A percentile compares a stretch with the other conserved stretches of the same genome.
Evolutionary conservation across 2,329 filamentous ascomycete genomes (phyloP).

Genomic region (Lasiodiplodia gonubiensis): DNA sequence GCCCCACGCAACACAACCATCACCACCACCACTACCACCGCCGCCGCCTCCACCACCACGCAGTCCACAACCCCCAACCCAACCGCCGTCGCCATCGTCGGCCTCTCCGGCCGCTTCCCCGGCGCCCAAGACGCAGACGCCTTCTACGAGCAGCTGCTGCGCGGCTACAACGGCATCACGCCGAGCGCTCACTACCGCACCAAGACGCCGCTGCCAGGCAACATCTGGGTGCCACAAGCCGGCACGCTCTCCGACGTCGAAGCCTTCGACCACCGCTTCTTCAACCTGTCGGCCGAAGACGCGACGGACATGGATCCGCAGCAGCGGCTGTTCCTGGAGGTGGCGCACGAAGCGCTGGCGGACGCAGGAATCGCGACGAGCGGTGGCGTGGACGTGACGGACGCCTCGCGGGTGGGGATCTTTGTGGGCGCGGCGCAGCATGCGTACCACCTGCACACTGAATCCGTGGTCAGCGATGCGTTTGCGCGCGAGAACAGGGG

Average conservation of each 20-base stretch:
- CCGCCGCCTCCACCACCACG: no score
- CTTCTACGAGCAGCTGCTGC: constrained; percentile 31
- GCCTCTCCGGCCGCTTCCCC: constrained; percentile 33
- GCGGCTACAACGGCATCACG: neutral
- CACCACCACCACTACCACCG: no score
- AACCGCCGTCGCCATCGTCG: constrained; percentile 29
- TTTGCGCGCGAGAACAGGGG: no score
- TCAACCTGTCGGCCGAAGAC: neutral
- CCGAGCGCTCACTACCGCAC: neutral
- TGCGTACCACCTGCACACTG: no score
- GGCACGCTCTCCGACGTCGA: neutral
- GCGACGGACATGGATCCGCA: neutral
- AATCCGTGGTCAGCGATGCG: no score
- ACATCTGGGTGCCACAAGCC: neutral
- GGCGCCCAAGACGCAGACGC: constrained; percentile 22
- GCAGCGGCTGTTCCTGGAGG: neutral
- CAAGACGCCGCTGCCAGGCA: no score
- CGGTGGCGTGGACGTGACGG: no score
- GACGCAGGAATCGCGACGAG: neutral
- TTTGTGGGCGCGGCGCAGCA: no score
- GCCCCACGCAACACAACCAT: no score
- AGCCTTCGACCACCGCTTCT: neutral
- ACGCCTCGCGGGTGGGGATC: no score
- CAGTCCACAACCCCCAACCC: no score
- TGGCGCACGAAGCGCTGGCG: neutral